Base-by-base conservation (phyloP, 2,329 filamentous ascomycete species). In the Clarireedia sp. region DNA sequence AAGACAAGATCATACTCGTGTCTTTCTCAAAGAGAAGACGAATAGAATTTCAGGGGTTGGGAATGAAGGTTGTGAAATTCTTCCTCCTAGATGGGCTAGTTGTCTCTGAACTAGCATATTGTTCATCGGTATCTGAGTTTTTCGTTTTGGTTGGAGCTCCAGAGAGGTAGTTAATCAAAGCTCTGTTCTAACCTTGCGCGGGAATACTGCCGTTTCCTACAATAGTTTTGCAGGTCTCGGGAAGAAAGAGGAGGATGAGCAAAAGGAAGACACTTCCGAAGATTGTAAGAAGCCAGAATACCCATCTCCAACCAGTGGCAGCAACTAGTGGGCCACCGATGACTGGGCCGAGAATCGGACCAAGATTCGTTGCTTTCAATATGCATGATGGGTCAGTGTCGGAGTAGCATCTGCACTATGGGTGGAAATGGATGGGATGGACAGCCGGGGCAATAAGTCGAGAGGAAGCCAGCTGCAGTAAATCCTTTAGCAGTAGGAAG, bases 341-440 rank as follows among this genome's bases (percentile, higher is more conserved):
- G 4, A 51, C 36, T 17, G 38, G 24, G 3, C 49, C 49, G 9
- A 51, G 26, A 29, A 23, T 23, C 33, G 49, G 36, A n/a, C 14
- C 49, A n/a, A 41, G 12, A 23, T 41, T 41, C 33, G 48, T 50
- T 14, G 37, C 33, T 38, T 10, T 23, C n/a, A 50, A 17, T 38
- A 6, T 8, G 37, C 6, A 19, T 12, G 4, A 33, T 33, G 2
- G 9, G 29, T 33, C 10, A 33, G 29, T 33, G 29, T 33, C 12
- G 3, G 9, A 33, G 29, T 9, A 33, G 9, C 29, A 33, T 33
- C 29, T 33, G 9, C 3, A 33, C 29, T 12, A 0, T 84, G 82
- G 8, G 90, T 78, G 1, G 89, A 80, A 2, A 81, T 87, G 55
- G 79, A 85, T 0, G 12, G 72, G 3, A 87, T 71, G 12, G 29